phyloP scores from a whole-genome alignment of 225 moss, liverwort and hornwort species.

The Asterella californica region DNA sequence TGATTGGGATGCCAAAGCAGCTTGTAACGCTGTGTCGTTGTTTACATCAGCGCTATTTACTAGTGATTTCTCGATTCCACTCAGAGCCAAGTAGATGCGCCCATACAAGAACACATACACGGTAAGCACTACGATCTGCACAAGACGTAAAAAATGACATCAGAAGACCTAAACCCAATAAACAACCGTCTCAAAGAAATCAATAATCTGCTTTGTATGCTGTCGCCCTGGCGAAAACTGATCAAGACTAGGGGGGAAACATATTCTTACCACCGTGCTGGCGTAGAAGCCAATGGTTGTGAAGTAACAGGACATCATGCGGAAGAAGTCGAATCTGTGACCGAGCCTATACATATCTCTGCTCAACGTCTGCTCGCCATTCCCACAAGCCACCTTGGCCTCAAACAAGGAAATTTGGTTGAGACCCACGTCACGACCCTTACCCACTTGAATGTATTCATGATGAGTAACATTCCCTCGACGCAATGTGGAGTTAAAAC shows the following conservation, averaged over 20 bases:
- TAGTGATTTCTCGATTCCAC: constrained; percentile 87
- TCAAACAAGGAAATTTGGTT: constrained; percentile 95
- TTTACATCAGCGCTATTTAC: constrained; percentile 51
- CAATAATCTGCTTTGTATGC: not conserved
- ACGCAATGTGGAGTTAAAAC: constrained; percentile 85
- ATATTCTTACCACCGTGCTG: constrained; percentile 65
- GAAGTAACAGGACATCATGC: constrained; percentile 98
- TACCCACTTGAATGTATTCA: constrained; percentile 98
- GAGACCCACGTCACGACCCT: constrained; percentile 94
- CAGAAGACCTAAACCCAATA: not conserved
- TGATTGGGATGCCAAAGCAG: constrained; percentile 83
- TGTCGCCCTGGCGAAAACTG: not conserved
- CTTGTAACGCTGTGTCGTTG: constrained; percentile 77
- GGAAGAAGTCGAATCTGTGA: constrained; percentile 97
- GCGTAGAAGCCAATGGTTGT: constrained; percentile 90
- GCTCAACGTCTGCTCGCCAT: constrained; percentile 89
- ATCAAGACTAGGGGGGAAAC: not conserved
- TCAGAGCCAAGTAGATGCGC: constrained; percentile 84
- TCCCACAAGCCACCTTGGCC: constrained; percentile 91
- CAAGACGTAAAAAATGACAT: not conserved
- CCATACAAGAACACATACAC: constrained; percentile 91
- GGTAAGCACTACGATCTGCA: constrained; percentile 88
- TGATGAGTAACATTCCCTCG: constrained; percentile 96
- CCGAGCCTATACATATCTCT: constrained; percentile 93
- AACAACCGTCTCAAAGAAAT: not conserved